phyloP scores from a whole-genome alignment of 2,329 filamentous ascomycete species.

The Colletotrichum sp. region DNA sequence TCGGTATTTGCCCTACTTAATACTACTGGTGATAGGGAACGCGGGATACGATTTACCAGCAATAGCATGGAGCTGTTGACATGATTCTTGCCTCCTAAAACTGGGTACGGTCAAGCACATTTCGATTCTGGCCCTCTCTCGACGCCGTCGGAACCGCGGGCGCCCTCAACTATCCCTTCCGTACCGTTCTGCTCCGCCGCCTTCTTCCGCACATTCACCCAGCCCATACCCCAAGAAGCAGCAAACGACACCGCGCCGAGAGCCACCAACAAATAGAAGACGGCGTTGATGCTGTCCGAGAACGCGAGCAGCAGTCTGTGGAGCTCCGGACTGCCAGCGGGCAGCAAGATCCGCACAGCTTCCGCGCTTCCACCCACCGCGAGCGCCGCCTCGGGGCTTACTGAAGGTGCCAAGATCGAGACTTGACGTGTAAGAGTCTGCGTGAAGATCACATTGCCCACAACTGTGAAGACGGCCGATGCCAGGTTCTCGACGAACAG shows the following conservation, averaged over 20 bases:
- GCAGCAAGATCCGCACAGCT: background rate
- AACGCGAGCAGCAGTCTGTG: background rate
- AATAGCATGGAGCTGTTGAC: accelerated
- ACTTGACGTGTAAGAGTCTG: background rate
- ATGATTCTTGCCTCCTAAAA: accelerated
- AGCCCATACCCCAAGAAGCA: background rate
- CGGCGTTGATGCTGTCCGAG: background rate
- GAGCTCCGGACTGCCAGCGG: background rate
- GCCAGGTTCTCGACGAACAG: background rate
- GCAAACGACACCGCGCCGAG: background rate
- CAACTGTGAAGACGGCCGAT: background rate
- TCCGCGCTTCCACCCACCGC: background rate
- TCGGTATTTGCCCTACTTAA: background rate
- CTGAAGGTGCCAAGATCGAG: background rate
- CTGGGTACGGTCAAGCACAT: background rate
- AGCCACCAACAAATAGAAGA: background rate
- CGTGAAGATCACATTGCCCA: accelerated
- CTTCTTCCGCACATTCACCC: background rate
- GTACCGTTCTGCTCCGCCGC: background rate
- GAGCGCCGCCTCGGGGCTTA: background rate
- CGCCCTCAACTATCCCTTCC: background rate
- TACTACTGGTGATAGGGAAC: background rate
- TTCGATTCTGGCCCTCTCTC: background rate
- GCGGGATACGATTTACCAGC: background rate
- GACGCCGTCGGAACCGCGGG: background rate